Percentiles rank a stretch among this genome's conserved stretches.
These are phyloP conservation scores for Botrytis deweyae DNA, from an alignment of 2,329 filamentous ascomycete genomes.

Conservation along the genomic window DNA sequence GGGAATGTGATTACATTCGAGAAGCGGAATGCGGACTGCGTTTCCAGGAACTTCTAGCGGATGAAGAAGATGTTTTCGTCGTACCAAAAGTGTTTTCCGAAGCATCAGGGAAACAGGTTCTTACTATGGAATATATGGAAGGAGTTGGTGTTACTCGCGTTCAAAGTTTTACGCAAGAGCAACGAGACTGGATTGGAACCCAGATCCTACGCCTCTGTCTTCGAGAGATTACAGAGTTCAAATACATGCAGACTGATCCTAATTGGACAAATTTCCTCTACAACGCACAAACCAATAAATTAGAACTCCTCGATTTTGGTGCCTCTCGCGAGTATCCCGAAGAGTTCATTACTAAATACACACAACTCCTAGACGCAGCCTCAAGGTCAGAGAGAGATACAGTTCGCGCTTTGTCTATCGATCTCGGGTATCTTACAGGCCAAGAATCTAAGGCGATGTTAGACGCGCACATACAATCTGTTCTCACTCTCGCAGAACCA, in stretches of 20 bases:
- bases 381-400: conserved; percentile 64
- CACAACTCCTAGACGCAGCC: conserved; percentile 77
- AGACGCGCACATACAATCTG: conserved; percentile 82
- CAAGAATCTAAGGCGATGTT: conserved; percentile 84
- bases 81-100: conserved; percentile 77
- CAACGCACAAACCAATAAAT: conserved; percentile 66
- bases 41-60: conserved; percentile 74
- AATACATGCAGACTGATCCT: conserved; percentile 98
- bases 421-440: conserved; percentile 89
- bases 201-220: conserved; percentile 90
- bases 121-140: conserved; percentile 91
- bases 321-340: conserved; percentile 83
- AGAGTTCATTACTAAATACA: conserved; percentile 76
- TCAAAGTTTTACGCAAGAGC: conserved; percentile 70
- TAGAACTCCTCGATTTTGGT: conserved; percentile 94
- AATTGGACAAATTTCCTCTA: conserved; percentile 99
- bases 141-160: conserved; percentile 84
- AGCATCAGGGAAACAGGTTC: conserved; percentile 79
- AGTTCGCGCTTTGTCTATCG: conserved; percentile 67
- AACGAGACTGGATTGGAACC: conserved; percentile 94
- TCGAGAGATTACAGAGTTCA: conserved; percentile 90
- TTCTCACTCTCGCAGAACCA: conserved; percentile 88
- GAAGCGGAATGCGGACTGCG: conserved; percentile 79
- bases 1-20: conserved; percentile 94
- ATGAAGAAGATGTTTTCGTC: conserved; percentile 70